Conservation (phyloP, 1,284 basidiomycete species). For the Ustanciosporium gigantosporum region DNA sequence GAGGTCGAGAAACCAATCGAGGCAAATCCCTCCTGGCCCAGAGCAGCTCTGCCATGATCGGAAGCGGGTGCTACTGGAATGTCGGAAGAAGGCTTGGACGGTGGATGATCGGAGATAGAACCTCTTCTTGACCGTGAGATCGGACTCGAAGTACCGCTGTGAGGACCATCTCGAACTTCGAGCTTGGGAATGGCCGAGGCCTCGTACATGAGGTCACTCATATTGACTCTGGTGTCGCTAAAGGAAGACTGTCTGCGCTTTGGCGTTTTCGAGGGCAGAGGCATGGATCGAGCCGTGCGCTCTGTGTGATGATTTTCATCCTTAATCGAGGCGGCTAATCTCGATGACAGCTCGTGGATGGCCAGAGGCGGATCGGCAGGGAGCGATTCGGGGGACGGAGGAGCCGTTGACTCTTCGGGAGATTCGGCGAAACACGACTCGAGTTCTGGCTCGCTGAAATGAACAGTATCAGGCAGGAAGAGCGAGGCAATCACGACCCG, state of each 20-base stretch:
- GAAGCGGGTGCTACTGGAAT: slow-evolving; percentile 45
- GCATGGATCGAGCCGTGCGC: slow-evolving; percentile 16
- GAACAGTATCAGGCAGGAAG: slow-evolving; percentile 51
- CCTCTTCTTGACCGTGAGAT: slow-evolving; percentile 16
- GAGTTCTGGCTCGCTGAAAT: slow-evolving; percentile 34
- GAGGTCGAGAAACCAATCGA: slow-evolving; percentile 15
- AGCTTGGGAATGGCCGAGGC: slow-evolving; percentile 35
- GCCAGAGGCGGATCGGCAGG: slow-evolving; percentile 27
- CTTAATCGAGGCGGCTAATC: slow-evolving; percentile 37
- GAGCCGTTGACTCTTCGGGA: slow-evolving; percentile 32
- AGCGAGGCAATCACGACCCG: slow-evolving; percentile 58
- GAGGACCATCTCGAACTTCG: slow-evolving; percentile 16
- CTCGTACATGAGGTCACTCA: slow-evolving; percentile 55
- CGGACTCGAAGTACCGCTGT: slow-evolving; percentile 41
- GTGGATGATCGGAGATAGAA: slow-evolving; percentile 17
- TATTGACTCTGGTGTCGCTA: slow-evolving; percentile 43
- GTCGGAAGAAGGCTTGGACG: slow-evolving; percentile 8
- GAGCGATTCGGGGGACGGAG: slow-evolving; percentile 25
- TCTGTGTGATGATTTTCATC: slow-evolving; percentile 10
- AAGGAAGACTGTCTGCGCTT: slow-evolving; percentile 28
- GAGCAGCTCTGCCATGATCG: slow-evolving; percentile 36
- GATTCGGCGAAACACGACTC: slow-evolving; percentile 26
- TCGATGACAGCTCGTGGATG: slow-evolving; percentile 39
- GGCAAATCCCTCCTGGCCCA: slow-evolving; percentile 5
- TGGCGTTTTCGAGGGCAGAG: slow-evolving; percentile 13